These are phyloP conservation scores for Carnegiea gigantea DNA, from an alignment of 179 eudicot genomes.

Conservation along the genomic window DNA sequence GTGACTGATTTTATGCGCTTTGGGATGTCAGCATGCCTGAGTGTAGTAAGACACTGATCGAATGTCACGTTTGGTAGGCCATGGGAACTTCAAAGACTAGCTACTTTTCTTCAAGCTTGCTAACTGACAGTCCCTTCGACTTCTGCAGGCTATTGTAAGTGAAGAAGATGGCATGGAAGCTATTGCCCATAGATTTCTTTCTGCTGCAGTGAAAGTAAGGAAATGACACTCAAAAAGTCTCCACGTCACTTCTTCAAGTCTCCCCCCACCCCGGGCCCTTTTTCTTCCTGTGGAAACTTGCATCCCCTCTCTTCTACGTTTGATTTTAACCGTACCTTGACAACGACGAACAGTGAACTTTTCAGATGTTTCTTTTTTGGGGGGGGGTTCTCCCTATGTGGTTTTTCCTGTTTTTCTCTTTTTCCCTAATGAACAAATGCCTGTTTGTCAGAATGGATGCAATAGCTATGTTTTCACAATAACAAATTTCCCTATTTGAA, in stretches of 20 bases:
- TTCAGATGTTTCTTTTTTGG: too few species aligned
- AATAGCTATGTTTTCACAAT: not conserved
- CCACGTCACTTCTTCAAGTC: not conserved
- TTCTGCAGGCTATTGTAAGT: slow-evolving; percentile 73
- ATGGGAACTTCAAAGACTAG: not conserved
- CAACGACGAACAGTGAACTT: too few species aligned
- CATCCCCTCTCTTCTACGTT: too few species aligned
- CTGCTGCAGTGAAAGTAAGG: slow-evolving; percentile 83
- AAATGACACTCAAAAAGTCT: not conserved
- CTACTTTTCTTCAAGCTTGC: not conserved
- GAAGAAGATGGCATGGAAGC: slow-evolving; percentile 99
- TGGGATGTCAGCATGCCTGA: not conserved
- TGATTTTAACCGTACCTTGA: too few species aligned
- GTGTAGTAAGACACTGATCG: not conserved
- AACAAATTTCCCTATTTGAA: not conserved
- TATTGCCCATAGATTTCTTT: slow-evolving; percentile 86
- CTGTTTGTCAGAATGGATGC: not conserved
- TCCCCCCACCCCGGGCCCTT: too few species aligned
- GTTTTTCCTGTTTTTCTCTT: not conserved
- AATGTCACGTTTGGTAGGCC: not conserved
- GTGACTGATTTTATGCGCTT: not conserved
- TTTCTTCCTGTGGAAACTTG: too few species aligned
- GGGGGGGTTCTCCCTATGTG: not conserved
- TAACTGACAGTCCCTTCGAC: slow-evolving; percentile 19
- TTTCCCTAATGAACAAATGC: not conserved